Base-by-base conservation (phyloP, 2,329 filamentous ascomycete genomes). In the Sodiomyces alkalinus region DNA sequence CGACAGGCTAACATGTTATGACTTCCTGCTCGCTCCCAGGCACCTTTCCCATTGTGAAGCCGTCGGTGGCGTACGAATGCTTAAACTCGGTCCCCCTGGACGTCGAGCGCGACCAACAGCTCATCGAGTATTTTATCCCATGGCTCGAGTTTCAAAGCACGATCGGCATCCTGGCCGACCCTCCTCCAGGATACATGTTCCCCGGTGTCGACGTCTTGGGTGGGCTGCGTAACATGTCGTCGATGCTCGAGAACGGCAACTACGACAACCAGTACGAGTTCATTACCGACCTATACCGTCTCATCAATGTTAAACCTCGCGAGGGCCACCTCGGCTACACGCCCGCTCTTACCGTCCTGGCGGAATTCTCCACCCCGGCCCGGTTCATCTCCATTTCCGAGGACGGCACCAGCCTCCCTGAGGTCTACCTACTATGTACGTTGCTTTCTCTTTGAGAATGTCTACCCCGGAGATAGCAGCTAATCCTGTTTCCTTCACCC, bases 71-170 rank as follows among this genome's bases (percentile, higher is more conserved):
- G 7, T 36, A 36, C 24, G 30, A 21, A n/a, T 42, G 39, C 21
- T 29, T 40, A 15, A 27, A 30, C 14, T 39, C 39, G 9, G 22
- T 42, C 7, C 31, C 36, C 9, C 22, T 39, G 4, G 35, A 39
- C 10, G 26, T 28, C 3, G 33, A 34, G 7, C 30, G 25, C 6
- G 29, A 40, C n/a, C 12, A 28, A 4, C 32, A 28, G 3, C 26
- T 42, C 6, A 19, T 42, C 11, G 21, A 31, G 17, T 42, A 38
- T 21, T 16, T 42, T 2, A 12, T 26, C 6, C 40, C 41, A 5
- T 40, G 30, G 17, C 14, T 40, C 5, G 30, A 36, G 24, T 40
- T 29, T n/a, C 40, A 42, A 22, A 37, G 36, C 27, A 41, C 40
- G 3, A 10, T 41, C 16, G 30, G 33, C 7, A 33, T 40, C 12